A percentile compares a stretch with the other conserved stretches of the same genome.
Evolutionary conservation across 306 rosid genomes (phyloP).

Genomic region (Lotus japonicus): DNA sequence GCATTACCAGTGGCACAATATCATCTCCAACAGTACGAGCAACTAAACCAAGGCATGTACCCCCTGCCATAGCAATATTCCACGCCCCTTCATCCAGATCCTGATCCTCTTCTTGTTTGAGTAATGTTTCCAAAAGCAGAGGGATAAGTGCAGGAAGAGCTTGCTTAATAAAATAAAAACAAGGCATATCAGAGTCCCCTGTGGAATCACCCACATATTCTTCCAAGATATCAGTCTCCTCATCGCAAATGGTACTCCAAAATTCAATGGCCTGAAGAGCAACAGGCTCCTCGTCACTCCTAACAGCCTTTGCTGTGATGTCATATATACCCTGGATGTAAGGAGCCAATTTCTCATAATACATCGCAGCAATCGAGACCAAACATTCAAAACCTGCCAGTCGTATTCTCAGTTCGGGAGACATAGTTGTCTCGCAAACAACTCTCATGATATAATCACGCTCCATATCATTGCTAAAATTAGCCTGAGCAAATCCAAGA

Average conservation of each 20-base stretch:
- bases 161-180: constrained; percentile 85
- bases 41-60: constrained; percentile 88
- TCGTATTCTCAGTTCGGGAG: constrained; percentile 68
- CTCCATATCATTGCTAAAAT: constrained; percentile 80
- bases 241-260: constrained; percentile 94
- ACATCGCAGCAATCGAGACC: constrained; percentile 78
- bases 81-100: constrained; percentile 97
- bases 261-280: constrained; percentile 95
- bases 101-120: constrained; percentile 95
- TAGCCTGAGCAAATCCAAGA: constrained; percentile 79
- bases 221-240: constrained; percentile 82
- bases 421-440: constrained; percentile 76
- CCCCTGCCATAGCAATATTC: constrained; percentile 98
- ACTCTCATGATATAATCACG: constrained; percentile 93
- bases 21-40: constrained; percentile 88
- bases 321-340: constrained; percentile 76
- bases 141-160: constrained; percentile 87
- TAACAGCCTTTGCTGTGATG: constrained; percentile 76
- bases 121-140: constrained; percentile 79
- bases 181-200: constrained; percentile 69
- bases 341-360: constrained; percentile 68
- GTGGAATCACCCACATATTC: constrained; percentile 55
- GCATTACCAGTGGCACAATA: constrained; percentile 75
- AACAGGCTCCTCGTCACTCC: constrained; percentile 79
- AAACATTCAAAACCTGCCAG: constrained; percentile 88